Percentiles rank a stretch among this genome's conserved stretches.
phyloP scores from a whole-genome alignment of 2,329 filamentous ascomycete species.

The Fusarium buxicola region DNA sequence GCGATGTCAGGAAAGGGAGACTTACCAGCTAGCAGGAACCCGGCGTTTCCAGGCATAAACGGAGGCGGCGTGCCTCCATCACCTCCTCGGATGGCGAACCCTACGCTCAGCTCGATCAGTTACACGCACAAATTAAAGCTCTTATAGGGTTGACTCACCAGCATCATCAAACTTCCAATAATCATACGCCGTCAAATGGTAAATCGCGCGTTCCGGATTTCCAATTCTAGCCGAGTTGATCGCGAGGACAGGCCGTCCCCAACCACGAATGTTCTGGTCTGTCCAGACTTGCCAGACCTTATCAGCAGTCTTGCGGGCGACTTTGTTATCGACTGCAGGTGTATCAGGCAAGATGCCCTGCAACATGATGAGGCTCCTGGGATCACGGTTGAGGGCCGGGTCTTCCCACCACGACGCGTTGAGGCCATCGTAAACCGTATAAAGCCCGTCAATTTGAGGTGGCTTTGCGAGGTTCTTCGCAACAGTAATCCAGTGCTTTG shows the following conservation, averaged over 20 bases:
- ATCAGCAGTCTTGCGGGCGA: conserved; percentile 52
- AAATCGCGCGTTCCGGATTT: conserved; percentile 55
- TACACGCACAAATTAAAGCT: fast-evolving
- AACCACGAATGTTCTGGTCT: conserved; percentile 56
- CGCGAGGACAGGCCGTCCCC: conserved; percentile 60
- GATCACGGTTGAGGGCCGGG: conserved; percentile 53
- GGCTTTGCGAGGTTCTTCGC: conserved; percentile 64
- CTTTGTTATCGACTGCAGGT: conserved; percentile 51
- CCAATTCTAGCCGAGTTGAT: conserved; percentile 59
- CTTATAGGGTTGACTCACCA: conserved; percentile 26
- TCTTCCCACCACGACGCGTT: conserved; percentile 58
- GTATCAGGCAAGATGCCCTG: conserved; percentile 58
- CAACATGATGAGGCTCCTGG: conserved; percentile 59
- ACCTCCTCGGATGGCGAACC: conserved; percentile 47
- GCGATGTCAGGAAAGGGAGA: fast-evolving
- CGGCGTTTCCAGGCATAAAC: conserved; percentile 55
- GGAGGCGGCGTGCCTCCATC: conserved; percentile 47
- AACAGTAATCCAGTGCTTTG: conserved; percentile 60
- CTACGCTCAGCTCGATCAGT: conserved; percentile 10
- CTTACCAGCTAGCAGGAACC: conserved; percentile 49
- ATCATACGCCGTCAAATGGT: conserved; percentile 56
- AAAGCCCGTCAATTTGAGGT: conserved; percentile 61
- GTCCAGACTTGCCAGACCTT: conserved; percentile 56
- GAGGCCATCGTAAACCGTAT: conserved; percentile 66
- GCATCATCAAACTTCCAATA: conserved; percentile 57